Evolutionary conservation across 192 early-diverging fungal species (phyloP).

Genomic region (Backusella morwellensis): DNA sequence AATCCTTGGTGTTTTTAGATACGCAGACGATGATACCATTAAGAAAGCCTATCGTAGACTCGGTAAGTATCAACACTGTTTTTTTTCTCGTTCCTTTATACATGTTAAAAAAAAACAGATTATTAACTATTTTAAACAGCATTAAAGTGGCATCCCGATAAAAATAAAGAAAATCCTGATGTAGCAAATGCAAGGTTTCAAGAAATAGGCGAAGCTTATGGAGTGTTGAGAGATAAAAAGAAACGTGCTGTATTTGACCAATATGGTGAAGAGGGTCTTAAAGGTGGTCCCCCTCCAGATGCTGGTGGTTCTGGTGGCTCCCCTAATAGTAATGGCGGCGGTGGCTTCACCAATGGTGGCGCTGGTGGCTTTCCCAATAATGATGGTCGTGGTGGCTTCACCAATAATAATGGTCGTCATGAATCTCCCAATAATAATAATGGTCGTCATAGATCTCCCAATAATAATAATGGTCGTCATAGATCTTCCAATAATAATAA

Average conservation of each 20-base stretch:
- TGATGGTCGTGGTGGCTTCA: too few species aligned
- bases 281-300: slow-evolving; percentile 61
- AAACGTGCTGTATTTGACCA: slow-evolving; percentile 95
- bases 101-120: neutral
- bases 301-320: slow-evolving; percentile 57
- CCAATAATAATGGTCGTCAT: too few species aligned
- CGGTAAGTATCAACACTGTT: slow-evolving; percentile 12
- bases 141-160: slow-evolving; percentile 81
- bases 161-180: slow-evolving; percentile 60
- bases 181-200: slow-evolving; percentile 86
- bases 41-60: slow-evolving; percentile 79
- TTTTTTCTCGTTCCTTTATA: neutral
- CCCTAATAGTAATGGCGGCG: slow-evolving; percentile 5
- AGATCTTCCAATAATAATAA: too few species aligned
- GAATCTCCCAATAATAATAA: too few species aligned
- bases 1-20: slow-evolving; percentile 81
- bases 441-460: too few species aligned
- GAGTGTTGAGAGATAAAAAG: slow-evolving; percentile 89
- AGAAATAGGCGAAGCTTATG: slow-evolving; percentile 97
- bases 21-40: slow-evolving; percentile 74
- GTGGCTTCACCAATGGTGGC: too few species aligned
- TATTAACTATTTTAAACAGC: slow-evolving; percentile 35
- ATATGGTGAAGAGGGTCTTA: slow-evolving; percentile 94
- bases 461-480: too few species aligned
- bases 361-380: too few species aligned